Evolutionary conservation across 768 basidiomycete genomes (phyloP).

Genomic region (Clavulina sp.): DNA sequence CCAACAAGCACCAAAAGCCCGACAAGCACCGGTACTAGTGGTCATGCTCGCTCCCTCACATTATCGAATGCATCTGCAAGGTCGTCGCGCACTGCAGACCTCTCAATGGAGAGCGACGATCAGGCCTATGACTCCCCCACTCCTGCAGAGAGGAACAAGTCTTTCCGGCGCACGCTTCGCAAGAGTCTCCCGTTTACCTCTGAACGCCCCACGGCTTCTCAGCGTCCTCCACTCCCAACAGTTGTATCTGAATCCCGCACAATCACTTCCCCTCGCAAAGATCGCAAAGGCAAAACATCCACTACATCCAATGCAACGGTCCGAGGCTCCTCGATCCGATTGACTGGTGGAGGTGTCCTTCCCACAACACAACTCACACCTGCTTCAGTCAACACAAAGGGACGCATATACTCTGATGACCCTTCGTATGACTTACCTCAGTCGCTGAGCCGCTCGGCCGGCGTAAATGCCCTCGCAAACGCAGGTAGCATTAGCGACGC

Average conservation of each 20-base stretch:
- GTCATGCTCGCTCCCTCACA: no score
- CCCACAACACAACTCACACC: background rate
- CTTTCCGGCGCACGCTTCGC: background rate
- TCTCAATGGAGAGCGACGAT: background rate
- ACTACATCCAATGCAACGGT: slow-evolving; percentile 2
- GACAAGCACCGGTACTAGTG: no score
- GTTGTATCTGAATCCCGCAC: background rate
- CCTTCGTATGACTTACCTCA: no score
- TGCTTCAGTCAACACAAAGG: background rate
- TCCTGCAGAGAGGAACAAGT: background rate
- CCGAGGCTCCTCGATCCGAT: background rate
- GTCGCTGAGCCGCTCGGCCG: background rate
- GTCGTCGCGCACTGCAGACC: background rate
- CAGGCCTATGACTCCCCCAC: background rate
- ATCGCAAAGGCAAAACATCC: background rate
- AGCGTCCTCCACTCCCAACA: background rate
- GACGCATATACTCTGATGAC: background rate
- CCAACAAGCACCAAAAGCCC: no score
- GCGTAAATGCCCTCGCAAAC: background rate
- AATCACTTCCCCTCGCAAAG: background rate
- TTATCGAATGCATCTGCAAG: background rate
- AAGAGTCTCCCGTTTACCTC: background rate
- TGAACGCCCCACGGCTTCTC: no score
- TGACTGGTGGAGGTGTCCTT: background rate
- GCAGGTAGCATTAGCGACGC: background rate